Conservation (phyloP, 2,329 filamentous ascomycete genomes). For the Fusarium robinianum region DNA sequence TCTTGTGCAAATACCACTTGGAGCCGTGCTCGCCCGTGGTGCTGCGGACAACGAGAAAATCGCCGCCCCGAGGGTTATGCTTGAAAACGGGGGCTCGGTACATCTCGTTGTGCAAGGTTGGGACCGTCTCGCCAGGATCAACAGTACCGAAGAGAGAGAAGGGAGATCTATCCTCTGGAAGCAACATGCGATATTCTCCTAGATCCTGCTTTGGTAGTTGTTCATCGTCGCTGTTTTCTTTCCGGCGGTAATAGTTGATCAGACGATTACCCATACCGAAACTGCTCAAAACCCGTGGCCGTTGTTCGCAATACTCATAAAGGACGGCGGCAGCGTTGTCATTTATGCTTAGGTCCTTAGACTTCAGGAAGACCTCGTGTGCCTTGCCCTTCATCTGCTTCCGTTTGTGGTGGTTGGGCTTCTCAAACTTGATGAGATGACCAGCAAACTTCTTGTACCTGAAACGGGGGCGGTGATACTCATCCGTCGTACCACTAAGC, state of each 20-base stretch:
- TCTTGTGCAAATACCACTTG: slow-evolving; percentile 81
- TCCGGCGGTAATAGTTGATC: slow-evolving; percentile 95
- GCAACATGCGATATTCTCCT: slow-evolving; percentile 83
- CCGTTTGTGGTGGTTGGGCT: slow-evolving; percentile 74
- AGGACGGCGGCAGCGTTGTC: slow-evolving; percentile 89
- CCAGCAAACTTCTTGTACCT: slow-evolving; percentile 70
- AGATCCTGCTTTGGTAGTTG: slow-evolving; percentile 79
- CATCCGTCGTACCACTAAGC: slow-evolving; percentile 72
- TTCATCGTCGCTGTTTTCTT: slow-evolving; percentile 72
- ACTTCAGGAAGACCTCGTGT: slow-evolving; percentile 76
- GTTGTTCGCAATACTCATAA: slow-evolving; percentile 94
- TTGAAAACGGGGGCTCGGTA: slow-evolving; percentile 93
- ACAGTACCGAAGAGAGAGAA: slow-evolving; percentile 96
- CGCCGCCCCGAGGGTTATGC: slow-evolving; percentile 74
- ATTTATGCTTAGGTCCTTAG: slow-evolving; percentile 80
- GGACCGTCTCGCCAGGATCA: slow-evolving; percentile 85
- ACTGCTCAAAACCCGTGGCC: slow-evolving; percentile 88
- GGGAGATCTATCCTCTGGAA: slow-evolving; percentile 93
- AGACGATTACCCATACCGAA: slow-evolving; percentile 97
- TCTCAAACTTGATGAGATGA: slow-evolving; percentile 71
- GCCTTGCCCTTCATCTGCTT: slow-evolving; percentile 82
- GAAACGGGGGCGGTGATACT: slow-evolving; percentile 82
- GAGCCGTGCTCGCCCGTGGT: slow-evolving; percentile 79
- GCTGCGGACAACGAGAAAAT: slow-evolving; percentile 86
- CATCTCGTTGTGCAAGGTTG: slow-evolving; percentile 93